Conservation (phyloP, 2,329 filamentous ascomycete species). For the Emergomyces orientalis region DNA sequence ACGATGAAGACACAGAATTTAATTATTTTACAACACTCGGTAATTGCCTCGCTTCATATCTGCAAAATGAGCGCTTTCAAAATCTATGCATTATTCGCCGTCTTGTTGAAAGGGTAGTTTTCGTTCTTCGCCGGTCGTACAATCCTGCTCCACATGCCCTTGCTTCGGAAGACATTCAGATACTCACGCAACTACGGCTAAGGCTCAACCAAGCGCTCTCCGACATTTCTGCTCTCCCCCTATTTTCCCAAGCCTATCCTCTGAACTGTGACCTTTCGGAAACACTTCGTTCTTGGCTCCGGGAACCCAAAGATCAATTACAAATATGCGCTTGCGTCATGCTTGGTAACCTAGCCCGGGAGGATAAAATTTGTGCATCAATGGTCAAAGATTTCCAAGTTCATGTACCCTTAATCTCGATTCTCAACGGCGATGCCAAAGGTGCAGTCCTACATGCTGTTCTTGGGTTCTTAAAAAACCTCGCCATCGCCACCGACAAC, state of each 20-base stretch:
- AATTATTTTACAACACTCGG: constrained; percentile 27
- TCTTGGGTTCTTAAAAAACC: constrained; percentile 41
- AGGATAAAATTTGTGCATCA: constrained; percentile 33
- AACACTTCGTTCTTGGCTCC: constrained; percentile 34
- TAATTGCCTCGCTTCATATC: constrained; percentile 27
- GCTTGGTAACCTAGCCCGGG: constrained; percentile 40
- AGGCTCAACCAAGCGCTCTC: constrained; percentile 35
- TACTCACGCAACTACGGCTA: constrained; percentile 27
- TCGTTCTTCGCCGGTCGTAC: constrained; percentile 26
- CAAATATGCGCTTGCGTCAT: constrained; percentile 40
- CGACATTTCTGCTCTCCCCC: constrained; percentile 31
- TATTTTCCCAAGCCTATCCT: constrained; percentile 33
- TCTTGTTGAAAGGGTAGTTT: constrained; percentile 27
- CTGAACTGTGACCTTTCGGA: constrained; percentile 30
- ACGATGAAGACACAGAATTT: constrained; percentile 21
- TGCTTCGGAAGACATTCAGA: constrained; percentile 28
- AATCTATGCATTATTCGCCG: constrained; percentile 26
- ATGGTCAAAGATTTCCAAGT: constrained; percentile 34
- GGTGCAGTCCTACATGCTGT: constrained; percentile 37
- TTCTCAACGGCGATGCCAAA: constrained; percentile 31
- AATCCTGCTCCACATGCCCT: constrained; percentile 20
- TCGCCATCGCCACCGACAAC: constrained; percentile 38
- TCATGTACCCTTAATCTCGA: constrained; percentile 33
- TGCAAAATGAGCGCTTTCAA: constrained; percentile 34
- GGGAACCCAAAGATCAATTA: constrained; percentile 33